Evolutionary conservation across 495 filamentous ascomycete genomes (phyloP).

Genomic region (Cercophora samala): DNA sequence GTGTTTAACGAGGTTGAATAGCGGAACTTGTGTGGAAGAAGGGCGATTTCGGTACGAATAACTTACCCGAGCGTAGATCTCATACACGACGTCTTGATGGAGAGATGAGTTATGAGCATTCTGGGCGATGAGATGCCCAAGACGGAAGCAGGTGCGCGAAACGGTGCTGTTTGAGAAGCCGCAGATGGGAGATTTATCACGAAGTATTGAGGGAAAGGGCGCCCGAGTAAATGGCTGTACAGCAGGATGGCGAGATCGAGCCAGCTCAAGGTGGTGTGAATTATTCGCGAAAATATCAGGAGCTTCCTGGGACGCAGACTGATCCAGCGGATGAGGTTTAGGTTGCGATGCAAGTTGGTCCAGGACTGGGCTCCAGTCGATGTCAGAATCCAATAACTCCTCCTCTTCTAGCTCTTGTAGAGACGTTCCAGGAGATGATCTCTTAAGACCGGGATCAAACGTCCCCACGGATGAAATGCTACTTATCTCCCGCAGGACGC

Average conservation of each 20-base stretch:
- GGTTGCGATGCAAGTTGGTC: not conserved
- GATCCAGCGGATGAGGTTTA: not conserved
- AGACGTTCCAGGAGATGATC: not conserved
- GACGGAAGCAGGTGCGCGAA: conserved; percentile 59
- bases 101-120: conserved; percentile 34
- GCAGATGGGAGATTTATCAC: conserved; percentile 50
- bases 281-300: not conserved
- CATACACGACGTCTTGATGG: conserved; percentile 48
- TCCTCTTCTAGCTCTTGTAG: not conserved
- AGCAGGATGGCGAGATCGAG: not conserved
- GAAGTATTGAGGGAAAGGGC: conserved; percentile 46
- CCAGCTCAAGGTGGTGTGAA: not conserved
- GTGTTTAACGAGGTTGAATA: not conserved
- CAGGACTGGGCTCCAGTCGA: not conserved
- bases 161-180: conserved; percentile 47
- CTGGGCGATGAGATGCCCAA: conserved; percentile 53
- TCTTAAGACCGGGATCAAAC: not conserved
- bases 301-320: not conserved
- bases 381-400: not conserved
- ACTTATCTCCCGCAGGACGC: not conserved
- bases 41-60: conserved; percentile 42
- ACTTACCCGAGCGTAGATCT: conserved; percentile 57
- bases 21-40: not conserved
- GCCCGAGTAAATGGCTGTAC: conserved; percentile 26
- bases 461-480: not conserved